Evolutionary conservation across 169 alveolate genomes (phyloP).

Genomic region (Plasmodium knowlesi): DNA sequence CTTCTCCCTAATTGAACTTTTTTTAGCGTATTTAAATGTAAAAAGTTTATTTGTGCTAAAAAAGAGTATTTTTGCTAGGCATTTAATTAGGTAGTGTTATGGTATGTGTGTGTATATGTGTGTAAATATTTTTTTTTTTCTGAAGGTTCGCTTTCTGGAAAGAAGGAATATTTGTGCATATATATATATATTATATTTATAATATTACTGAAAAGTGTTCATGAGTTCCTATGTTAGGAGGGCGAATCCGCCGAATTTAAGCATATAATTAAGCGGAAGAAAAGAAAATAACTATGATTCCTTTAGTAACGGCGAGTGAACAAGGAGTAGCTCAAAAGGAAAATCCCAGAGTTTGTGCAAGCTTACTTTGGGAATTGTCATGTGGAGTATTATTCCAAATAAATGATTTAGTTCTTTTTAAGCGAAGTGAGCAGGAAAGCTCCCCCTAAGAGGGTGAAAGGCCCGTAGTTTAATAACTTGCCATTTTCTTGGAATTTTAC

Average conservation of each 20-base stretch:
- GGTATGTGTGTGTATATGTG: too few relatives aligned
- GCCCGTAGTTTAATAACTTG: constrained; percentile 85
- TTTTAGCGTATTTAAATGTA: too few relatives aligned
- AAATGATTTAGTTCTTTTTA: neutral
- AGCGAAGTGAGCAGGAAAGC: constrained; percentile 80
- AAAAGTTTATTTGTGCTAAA: too few relatives aligned
- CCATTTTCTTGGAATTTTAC: constrained; percentile 5
- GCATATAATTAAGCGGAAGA: constrained; percentile 94
- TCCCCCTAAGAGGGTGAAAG: constrained; percentile 91
- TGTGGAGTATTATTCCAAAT: neutral
- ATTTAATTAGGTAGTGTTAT: too few relatives aligned
- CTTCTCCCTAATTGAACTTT: too few relatives aligned
- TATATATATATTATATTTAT: too few relatives aligned
- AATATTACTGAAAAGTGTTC: too few relatives aligned
- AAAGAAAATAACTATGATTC: constrained; percentile 83
- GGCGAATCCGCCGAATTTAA: constrained; percentile 93
- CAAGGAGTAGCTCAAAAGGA: constrained; percentile 91
- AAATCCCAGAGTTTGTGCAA: constrained; percentile 59
- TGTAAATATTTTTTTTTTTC: too few relatives aligned
- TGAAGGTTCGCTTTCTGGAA: too few relatives aligned
- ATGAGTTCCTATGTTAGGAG: constrained; percentile 76
- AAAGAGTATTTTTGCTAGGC: too few relatives aligned
- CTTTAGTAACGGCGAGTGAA: constrained; percentile 95
- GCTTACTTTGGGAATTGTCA: neutral
- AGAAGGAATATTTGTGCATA: too few relatives aligned